Percentiles rank a stretch among this genome's conserved stretches.
phyloP scores from a whole-genome alignment of 805 yeast species.

The Ogataea dorogensis region DNA sequence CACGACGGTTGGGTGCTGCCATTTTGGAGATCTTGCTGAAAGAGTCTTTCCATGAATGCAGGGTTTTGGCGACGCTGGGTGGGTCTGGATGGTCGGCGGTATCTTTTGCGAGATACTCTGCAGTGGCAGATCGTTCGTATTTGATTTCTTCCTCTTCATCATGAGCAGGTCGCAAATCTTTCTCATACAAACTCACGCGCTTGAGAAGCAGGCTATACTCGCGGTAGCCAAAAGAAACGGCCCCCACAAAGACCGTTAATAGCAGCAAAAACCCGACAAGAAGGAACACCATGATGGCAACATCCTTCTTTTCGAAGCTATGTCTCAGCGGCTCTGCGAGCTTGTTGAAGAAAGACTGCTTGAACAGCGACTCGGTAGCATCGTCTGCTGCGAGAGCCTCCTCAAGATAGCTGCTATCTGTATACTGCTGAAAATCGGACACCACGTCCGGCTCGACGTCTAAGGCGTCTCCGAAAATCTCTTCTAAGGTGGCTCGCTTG shows the following conservation, averaged over 20 bases:
- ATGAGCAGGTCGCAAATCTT: constrained; percentile 6
- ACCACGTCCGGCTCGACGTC: constrained; percentile 9
- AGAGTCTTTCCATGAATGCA: constrained; percentile 4
- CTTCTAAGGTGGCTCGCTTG: constrained; percentile 13
- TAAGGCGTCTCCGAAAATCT: constrained; percentile 9
- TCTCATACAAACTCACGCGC: constrained; percentile 16
- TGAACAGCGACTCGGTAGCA: constrained; percentile 11
- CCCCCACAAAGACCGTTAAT: constrained; percentile 17
- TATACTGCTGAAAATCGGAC: constrained; percentile 15
- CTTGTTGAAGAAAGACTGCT: constrained; percentile 13
- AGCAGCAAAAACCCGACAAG: constrained; percentile 16
- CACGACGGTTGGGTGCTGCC: not conserved
- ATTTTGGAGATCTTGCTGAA: constrained; percentile 1
- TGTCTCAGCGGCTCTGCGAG: constrained; percentile 16
- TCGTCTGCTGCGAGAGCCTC: constrained; percentile 6
- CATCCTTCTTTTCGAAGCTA: constrained; percentile 19
- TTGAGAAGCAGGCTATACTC: constrained; percentile 17
- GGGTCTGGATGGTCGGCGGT: too few species aligned
- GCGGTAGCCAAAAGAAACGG: constrained; percentile 17
- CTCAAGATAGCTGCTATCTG: constrained; percentile 8
- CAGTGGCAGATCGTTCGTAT: not conserved
- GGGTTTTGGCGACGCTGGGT: not conserved
- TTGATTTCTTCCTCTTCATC: constrained; percentile 1
- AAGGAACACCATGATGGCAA: constrained; percentile 15
- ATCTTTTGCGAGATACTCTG: not conserved